Evolutionary conservation across 495 filamentous ascomycete genomes (phyloP).

Genomic region (Coniosporium apollinis): DNA sequence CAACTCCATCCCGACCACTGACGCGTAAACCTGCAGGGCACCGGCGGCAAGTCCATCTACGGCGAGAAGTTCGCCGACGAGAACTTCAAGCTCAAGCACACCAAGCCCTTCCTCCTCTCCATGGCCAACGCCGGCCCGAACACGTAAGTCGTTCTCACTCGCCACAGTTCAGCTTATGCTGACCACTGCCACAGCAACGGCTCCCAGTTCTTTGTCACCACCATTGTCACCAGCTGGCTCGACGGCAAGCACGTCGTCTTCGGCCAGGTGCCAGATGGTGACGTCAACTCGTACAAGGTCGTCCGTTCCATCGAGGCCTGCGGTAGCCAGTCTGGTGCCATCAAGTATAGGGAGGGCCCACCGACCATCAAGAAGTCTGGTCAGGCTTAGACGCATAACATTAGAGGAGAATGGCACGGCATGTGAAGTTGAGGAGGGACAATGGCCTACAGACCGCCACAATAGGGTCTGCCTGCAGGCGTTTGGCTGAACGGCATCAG

Average conservation of each 20-base stretch:
- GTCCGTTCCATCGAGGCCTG: conserved; percentile 25
- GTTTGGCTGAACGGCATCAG: too few relatives aligned
- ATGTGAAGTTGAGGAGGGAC: too few relatives aligned
- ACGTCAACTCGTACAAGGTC: conserved; percentile 17
- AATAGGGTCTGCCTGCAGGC: too few relatives aligned
- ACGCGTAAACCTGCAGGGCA: conserved; percentile 36
- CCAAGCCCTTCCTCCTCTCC: conserved; percentile 46
- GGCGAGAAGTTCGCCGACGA: conserved; percentile 74
- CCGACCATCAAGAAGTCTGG: conserved; percentile 21
- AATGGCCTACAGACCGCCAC: too few relatives aligned
- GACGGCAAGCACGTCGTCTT: conserved; percentile 31
- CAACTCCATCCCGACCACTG: conserved; percentile 3
- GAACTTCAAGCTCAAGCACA: conserved; percentile 56
- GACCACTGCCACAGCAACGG: conserved; percentile 40
- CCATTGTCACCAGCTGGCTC: conserved; percentile 28
- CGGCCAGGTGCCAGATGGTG: conserved; percentile 22
- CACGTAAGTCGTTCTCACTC: conserved; percentile 38
- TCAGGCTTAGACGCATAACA: conserved; percentile 4
- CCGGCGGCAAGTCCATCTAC: conserved; percentile 76
- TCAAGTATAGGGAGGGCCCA: conserved; percentile 23
- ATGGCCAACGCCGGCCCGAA: conserved; percentile 74
- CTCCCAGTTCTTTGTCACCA: conserved; percentile 50
- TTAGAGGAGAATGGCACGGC: too few relatives aligned
- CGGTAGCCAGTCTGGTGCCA: conserved; percentile 19
- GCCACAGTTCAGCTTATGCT: neutral